Evolutionary conservation across 768 basidiomycete species (phyloP).

Genomic region (Kwoniella sp.): DNA sequence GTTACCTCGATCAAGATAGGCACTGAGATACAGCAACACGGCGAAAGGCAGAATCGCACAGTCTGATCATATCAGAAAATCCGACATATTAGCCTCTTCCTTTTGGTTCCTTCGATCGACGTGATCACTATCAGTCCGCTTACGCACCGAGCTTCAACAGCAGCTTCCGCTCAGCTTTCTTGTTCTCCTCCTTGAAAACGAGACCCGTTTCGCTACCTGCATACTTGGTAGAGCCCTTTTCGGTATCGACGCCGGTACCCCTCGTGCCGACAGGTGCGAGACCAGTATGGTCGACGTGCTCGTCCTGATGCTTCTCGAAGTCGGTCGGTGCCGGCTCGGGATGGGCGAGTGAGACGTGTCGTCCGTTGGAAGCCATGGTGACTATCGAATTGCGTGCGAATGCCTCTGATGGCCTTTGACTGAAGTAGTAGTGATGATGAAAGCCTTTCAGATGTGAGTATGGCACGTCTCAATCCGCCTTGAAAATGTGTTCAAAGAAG

Average conservation of each 20-base stretch:
- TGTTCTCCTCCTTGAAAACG: conserved; percentile 25
- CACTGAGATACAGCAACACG: conserved; percentile 56
- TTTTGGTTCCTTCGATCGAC: too few species aligned
- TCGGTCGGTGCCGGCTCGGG: not conserved
- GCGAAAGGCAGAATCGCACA: conserved; percentile 57
- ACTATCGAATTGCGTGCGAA: too few species aligned
- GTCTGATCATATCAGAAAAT: not conserved
- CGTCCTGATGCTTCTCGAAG: conserved; percentile 20
- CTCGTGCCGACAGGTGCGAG: conserved; percentile 27
- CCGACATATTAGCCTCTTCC: too few species aligned
- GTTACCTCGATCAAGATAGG: conserved; percentile 59
- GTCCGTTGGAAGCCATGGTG: not conserved
- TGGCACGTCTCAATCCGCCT: not conserved
- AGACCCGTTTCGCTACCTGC: conserved; percentile 30
- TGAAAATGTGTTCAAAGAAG: not conserved
- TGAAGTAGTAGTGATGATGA: not conserved
- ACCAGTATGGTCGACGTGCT: conserved; percentile 14
- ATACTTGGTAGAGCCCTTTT: conserved; percentile 39
- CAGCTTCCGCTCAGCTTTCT: conserved; percentile 41
- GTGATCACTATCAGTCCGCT: too few species aligned
- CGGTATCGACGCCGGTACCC: conserved; percentile 30
- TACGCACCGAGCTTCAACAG: conserved; percentile 45
- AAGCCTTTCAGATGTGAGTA: too few species aligned
- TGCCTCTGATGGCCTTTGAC: too few species aligned
- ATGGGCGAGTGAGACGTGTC: conserved; percentile 25